Evolutionary conservation across 148 eudicot species (phyloP), one percentile per base, ranked within the genome.

Genomic region (Limonium bicolor): DNA sequence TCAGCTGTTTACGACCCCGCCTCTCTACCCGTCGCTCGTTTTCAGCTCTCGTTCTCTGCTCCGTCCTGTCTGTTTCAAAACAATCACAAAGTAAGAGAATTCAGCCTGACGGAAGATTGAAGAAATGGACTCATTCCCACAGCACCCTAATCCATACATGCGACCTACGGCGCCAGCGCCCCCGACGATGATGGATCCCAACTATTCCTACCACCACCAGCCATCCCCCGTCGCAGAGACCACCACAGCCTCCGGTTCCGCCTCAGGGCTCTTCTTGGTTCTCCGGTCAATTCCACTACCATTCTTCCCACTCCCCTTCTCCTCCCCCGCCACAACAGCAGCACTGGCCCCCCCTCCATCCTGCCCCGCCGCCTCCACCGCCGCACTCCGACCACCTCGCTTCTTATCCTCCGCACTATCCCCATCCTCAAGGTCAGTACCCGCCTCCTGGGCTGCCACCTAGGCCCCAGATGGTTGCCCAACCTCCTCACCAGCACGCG

Each of bases 141-240:
- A n/a, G n/a, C n/a, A n/a, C n/a, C n/a, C n/a, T n/a, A n/a, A n/a
- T n/a, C n/a, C n/a, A n/a, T 76, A 69, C 80, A 30, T 59, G 64
- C 34, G 62, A 18, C 72, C 76, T 1, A 78, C 79, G 1, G 70
- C 73, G 5, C 68, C 65, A 1, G 57, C 65, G 3, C 66, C 70
- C 2, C 62, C 64, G 24, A 14, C 68, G 23, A 3, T 49, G 50
- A 39, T 41, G 27, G 82, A 77, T 66, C 74, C 76, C 24, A 55
- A 63, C 36, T 51, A 79, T 68, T 74, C 76, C 34, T 45, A 34
- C 17, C 71, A 59, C 65, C 73, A 56, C 51, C 73, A 48, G 35
- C 73, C 57, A 5, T 12, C 31, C 47, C 0, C 66, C 66, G 0
- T 54, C 66, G 1, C 0, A n/a, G n/a, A n/a, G n/a, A n/a, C n/a